Base-by-base conservation (phyloP, 805 yeast genomes). In the Saccharomycopsis guyanensis region DNA sequence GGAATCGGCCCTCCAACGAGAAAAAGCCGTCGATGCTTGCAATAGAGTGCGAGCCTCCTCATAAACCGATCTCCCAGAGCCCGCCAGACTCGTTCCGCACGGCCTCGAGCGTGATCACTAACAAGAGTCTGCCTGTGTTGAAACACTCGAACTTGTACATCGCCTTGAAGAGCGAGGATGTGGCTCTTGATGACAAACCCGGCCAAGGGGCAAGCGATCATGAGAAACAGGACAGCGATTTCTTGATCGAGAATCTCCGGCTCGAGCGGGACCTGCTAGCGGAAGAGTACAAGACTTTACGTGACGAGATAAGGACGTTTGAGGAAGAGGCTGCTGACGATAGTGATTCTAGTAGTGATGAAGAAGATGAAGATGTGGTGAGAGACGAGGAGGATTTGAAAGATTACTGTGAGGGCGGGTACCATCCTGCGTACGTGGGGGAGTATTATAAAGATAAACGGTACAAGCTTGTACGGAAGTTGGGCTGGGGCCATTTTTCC, bases 401-500 rank as follows among this genome's bases (percentile, higher is more conserved):
- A 22, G 83, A 78, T 53, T 80, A 80, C 58, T 64, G 70, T 44
- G 62, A 61, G 4, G 85, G 84, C 12, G 86, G 86, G 1, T 79
- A 79, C 60, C 84, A 79, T 56, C 81, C 84, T 2, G 79, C 79
- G 3, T 64, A 55, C 46, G 68, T 75, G 25, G 78, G 80, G 25
- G 85, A 80, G 53, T 57, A 62, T 13, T 75, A 76, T 55, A 59
- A 65, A 40, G 63, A 67, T 46, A 64, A 69, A 23, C 32, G 55
- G 46, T 78, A 78, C 57, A 56, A 63, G 6, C 62, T 78, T 22
- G 64, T 75, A 18, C 63, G 83, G 24, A 79, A 79, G 58, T 63
- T 80, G 6, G 86, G 86, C 2, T 78, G 83, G 83, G 86, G 86
- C 31, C 83, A 79, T 56, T 80, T 80, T 55, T 75, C 82, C 34